These are phyloP conservation scores for Periconia digitata DNA, from an alignment of 2,329 filamentous ascomycete species.

Conservation along the genomic window DNA sequence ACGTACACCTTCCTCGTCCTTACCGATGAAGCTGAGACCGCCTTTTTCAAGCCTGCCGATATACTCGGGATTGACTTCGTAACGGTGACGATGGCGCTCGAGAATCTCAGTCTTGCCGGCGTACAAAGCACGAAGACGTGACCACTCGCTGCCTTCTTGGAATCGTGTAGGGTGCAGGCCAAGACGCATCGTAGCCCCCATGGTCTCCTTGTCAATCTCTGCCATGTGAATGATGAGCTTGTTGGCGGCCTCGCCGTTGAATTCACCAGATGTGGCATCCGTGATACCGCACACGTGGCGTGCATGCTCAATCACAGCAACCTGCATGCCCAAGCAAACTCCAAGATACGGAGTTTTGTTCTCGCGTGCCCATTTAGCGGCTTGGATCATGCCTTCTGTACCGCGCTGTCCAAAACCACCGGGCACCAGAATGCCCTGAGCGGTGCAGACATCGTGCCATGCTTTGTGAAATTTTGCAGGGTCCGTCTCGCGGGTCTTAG, in stretches of 20 bases:
- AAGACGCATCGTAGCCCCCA: conserved; percentile 86
- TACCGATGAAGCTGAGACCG: conserved; percentile 76
- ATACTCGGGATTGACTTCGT: conserved; percentile 84
- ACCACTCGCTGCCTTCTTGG: conserved; percentile 76
- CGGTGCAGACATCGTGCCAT: conserved; percentile 77
- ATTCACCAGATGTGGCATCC: conserved; percentile 59
- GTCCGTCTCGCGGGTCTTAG: conserved; percentile 59
- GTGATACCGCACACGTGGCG: conserved; percentile 70
- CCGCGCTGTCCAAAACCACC: conserved; percentile 82
- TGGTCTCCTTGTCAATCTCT: conserved; percentile 72
- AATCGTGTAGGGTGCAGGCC: conserved; percentile 75
- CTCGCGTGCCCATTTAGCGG: conserved; percentile 83
- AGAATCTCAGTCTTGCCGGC: conserved; percentile 52
- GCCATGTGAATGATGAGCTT: conserved; percentile 90
- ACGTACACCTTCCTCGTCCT: conserved; percentile 74
- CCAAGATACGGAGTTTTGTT: conserved; percentile 82
- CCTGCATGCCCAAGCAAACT: conserved; percentile 89
- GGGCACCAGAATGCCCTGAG: conserved; percentile 68
- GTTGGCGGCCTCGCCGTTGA: conserved; percentile 62
- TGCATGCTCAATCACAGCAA: conserved; percentile 87
- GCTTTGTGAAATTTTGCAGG: conserved; percentile 80
- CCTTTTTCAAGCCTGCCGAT: conserved; percentile 67
- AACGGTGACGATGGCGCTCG: conserved; percentile 85
- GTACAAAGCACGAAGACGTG: conserved; percentile 74
- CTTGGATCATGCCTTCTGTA: conserved; percentile 86